phyloP scores from a whole-genome alignment of 2,329 filamentous ascomycete species.

The Sporothrix luriei region DNA sequence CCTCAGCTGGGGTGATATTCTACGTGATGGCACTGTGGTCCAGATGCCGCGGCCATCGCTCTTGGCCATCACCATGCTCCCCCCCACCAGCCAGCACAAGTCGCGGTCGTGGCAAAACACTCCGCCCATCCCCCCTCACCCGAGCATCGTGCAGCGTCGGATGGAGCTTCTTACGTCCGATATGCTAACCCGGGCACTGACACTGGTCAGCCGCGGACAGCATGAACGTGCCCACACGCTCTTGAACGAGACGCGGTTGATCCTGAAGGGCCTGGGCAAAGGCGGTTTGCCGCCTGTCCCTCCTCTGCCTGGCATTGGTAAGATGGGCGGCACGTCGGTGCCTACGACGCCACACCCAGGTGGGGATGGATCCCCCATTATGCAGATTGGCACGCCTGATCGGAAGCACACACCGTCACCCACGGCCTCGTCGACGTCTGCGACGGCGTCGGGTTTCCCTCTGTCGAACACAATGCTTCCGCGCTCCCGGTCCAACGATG shows the following conservation, averaged over 20 bases:
- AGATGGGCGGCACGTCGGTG: slow-evolving; percentile 47
- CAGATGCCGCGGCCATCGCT: slow-evolving; percentile 88
- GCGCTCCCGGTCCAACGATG: slow-evolving; percentile 59
- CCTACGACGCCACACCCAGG: slow-evolving; percentile 55
- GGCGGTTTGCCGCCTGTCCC: slow-evolving; percentile 89
- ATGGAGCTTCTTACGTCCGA: slow-evolving; percentile 98
- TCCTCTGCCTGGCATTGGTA: slow-evolving; percentile 51
- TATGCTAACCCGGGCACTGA: slow-evolving; percentile 92
- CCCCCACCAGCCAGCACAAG: slow-evolving; percentile 64
- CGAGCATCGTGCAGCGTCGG: slow-evolving; percentile 88
- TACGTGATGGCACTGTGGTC: slow-evolving; percentile 81
- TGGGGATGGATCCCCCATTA: slow-evolving; percentile 50
- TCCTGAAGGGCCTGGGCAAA: slow-evolving; percentile 93
- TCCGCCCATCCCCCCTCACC: slow-evolving; percentile 91
- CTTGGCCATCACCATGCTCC: slow-evolving; percentile 93
- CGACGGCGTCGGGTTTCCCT: slow-evolving; percentile 47
- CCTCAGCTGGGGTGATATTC: slow-evolving; percentile 87
- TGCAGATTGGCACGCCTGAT: slow-evolving; percentile 52
- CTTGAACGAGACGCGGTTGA: slow-evolving; percentile 88
- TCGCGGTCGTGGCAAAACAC: slow-evolving; percentile 65
- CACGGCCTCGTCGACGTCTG: slow-evolving; percentile 53
- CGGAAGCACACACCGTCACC: slow-evolving; percentile 60
- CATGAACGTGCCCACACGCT: slow-evolving; percentile 93
- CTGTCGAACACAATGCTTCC: slow-evolving; percentile 47
- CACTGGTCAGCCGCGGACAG: slow-evolving; percentile 85